These are phyloP conservation scores for Globisporangium sylvaticum DNA, from an alignment of 352 stramenopile genomes.

Conservation along the genomic window DNA sequence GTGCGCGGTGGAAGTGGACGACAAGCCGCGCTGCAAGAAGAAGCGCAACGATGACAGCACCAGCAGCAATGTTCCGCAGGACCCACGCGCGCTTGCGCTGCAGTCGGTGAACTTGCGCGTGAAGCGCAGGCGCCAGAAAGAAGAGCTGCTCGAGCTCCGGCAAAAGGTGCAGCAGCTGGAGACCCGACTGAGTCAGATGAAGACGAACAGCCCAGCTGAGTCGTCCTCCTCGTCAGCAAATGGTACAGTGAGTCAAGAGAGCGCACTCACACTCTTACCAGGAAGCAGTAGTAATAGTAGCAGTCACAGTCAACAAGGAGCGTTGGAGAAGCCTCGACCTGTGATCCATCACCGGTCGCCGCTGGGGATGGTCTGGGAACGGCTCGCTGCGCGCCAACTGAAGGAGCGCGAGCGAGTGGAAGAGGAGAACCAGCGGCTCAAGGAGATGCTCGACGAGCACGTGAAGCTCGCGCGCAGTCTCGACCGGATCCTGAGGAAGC, in stretches of 20 bases:
- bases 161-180: conserved; percentile 18
- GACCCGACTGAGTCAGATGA: conserved; percentile 9
- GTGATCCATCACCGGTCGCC: conserved; percentile 13
- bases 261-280: not conserved
- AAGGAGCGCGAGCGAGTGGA: conserved; percentile 15
- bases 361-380: conserved; percentile 13
- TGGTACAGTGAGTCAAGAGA: not conserved
- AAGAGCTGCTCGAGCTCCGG: conserved; percentile 15
- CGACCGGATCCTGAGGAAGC: conserved; percentile 15
- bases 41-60: conserved; percentile 3
- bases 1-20: conserved; percentile 6
- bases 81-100: conserved; percentile 10
- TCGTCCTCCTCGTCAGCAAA: not conserved
- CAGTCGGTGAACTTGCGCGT: conserved; percentile 13
- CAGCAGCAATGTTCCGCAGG: not conserved
- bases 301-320: not conserved
- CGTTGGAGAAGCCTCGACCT: not conserved
- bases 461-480: conserved; percentile 18
- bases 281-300: not conserved
- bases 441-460: conserved; percentile 17
- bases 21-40: conserved; percentile 9
- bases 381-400: conserved; percentile 11
- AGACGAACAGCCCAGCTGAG: not conserved
- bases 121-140: conserved; percentile 11
- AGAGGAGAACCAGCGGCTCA: conserved; percentile 15